Evolutionary conservation across 2,329 filamentous ascomycete species (phyloP), one percentile per base, ranked within the genome.

Genomic region (Waltergamsia citrina): DNA sequence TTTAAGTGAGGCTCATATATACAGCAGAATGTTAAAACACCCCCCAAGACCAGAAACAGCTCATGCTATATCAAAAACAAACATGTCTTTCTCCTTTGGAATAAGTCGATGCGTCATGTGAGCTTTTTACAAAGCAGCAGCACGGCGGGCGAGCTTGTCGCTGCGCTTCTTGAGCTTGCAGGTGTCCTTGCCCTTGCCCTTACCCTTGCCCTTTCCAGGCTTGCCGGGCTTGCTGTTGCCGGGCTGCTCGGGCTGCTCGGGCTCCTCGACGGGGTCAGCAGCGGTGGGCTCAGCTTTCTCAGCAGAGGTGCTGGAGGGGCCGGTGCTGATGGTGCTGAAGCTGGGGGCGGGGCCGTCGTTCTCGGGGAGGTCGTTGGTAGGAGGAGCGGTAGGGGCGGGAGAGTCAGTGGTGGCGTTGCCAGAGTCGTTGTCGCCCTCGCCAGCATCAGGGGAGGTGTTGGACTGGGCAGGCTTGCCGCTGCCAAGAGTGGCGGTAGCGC

Each of bases 381-480:
- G 20, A 17, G 26, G 17, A 16, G 25, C 25, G 4, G 17, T 18
- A n/a, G 17, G 14, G 9, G 29, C 14, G 11, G 29, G 12, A 19
- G 29, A 10, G 15, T 29, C 28, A 17, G n/a, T n/a, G 28, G 6
- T 14, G 26, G 29, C 14, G n/a, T 20, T 17, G 6, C 11, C 32
- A 16, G 32, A 7, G 23, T 7, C 32, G n/a, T 23, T 12, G 23
- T 35, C 37, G 20, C 37, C 25, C 29, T 34, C 37, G 23, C 27
- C 14, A 11, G 18, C 29, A 18, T 22, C 18, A 25, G 37, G 12
- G 12, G 36, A 4, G 20, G 23, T 15, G 10, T 34, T 24, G 23
- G 39, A n/a, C n/a, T n/a, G 34, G 30, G 32, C 35, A 18, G 36
- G 30, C 17, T 34, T 37, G 34, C 36, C 38, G 16, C 23, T 27